A percentile compares a stretch with the other conserved stretches of the same genome.
Conservation (phyloP, 2,329 filamentous ascomycete species). For the Pseudogymnoascus sp. region DNA sequence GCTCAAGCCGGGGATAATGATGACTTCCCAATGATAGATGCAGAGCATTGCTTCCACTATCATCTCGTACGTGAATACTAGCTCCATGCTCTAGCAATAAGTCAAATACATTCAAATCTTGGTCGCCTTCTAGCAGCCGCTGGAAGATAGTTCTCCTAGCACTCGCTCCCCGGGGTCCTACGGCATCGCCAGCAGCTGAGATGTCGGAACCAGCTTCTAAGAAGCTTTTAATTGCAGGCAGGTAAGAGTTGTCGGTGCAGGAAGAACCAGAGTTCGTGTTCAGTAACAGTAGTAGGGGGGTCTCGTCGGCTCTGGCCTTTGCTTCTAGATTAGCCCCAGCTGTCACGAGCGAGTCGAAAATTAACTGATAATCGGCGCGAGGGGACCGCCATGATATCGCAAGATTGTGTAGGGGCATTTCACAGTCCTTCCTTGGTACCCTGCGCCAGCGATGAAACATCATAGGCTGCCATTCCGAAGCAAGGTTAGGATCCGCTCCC, state of each 20-base stretch:
- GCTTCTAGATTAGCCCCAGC: conserved; percentile 13
- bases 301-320: conserved; percentile 11
- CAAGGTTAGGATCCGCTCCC: conserved; percentile 12
- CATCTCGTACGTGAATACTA: conserved; percentile 7
- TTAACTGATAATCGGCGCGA: background rate
- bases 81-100: conserved; percentile 14
- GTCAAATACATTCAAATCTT: conserved; percentile 7
- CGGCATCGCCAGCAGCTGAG: conserved; percentile 1
- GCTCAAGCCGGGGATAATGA: conserved; percentile 11
- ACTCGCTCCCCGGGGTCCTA: background rate
- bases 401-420: background rate
- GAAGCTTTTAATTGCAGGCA: background rate
- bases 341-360: background rate
- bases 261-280: background rate
- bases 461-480: conserved; percentile 12
- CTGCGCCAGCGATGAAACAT: background rate
- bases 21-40: background rate
- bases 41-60: conserved; percentile 6
- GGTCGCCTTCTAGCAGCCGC: conserved; percentile 3
- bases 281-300: background rate
- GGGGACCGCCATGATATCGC: background rate
- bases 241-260: background rate
- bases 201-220: conserved; percentile 13
- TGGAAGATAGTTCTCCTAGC: conserved; percentile 11
- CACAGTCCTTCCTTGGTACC: background rate